These are phyloP conservation scores for Trichosporon faecale DNA, from an alignment of 1,284 basidiomycete species.

Conservation along the genomic window DNA sequence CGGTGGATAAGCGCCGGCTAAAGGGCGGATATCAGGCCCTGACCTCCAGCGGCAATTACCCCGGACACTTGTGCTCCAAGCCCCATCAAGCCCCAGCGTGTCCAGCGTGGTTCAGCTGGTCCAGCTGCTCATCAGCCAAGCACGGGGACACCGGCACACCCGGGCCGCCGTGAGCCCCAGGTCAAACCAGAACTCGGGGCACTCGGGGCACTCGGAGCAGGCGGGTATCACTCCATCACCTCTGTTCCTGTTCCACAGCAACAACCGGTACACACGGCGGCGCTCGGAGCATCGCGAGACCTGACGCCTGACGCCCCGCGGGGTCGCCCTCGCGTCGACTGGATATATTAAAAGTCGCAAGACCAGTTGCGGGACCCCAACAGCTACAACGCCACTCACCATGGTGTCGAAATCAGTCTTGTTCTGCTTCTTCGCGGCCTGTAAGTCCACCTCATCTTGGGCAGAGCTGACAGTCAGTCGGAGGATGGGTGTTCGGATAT, in stretches of 20 bases:
- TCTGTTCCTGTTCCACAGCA: not conserved
- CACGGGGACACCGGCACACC: not conserved
- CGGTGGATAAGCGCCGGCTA: not conserved
- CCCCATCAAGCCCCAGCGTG: not conserved
- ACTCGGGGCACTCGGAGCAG: not conserved
- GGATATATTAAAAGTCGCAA: not conserved
- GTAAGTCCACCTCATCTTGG: conserved; percentile 17
- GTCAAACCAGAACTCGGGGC: too few species aligned
- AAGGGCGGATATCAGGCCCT: conserved; percentile 1
- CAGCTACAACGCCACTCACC: conserved; percentile 8
- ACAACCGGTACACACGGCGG: conserved; percentile 1
- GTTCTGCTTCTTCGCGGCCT: conserved; percentile 35
- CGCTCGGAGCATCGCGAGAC: not conserved
- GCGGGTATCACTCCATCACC: not conserved
- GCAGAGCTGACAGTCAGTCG: conserved; percentile 19
- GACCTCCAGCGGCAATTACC: not conserved
- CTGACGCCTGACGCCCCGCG: not conserved
- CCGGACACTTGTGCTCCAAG: not conserved
- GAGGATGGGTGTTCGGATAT: conserved; percentile 36
- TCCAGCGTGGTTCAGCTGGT: too few species aligned
- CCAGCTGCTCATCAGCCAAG: too few species aligned
- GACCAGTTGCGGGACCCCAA: not conserved
- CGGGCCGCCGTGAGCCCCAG: not conserved
- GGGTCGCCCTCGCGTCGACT: not conserved
- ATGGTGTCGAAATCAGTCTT: conserved; percentile 29